Conservation (phyloP, 2,329 filamentous ascomycete species). For the Rosellinia necatrix region DNA sequence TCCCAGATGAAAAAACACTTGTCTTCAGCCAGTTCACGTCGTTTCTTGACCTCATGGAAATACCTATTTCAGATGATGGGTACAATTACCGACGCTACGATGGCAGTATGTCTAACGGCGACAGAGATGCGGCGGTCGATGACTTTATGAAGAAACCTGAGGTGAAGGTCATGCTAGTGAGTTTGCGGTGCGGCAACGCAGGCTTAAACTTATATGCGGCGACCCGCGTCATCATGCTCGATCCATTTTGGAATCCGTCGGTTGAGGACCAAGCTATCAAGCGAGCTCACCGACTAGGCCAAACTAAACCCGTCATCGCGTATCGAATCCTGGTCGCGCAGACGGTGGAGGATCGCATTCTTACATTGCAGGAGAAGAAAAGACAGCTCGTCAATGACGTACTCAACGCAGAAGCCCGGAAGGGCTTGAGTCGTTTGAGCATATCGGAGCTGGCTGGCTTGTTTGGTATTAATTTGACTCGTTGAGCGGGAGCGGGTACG, state of each 20-base stretch:
- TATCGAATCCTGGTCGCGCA: constrained; percentile 68
- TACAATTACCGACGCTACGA: constrained; percentile 41
- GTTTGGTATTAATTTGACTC: constrained; percentile 25
- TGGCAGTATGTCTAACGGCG: constrained; percentile 35
- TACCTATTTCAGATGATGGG: constrained; percentile 36
- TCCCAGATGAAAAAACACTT: constrained; percentile 39
- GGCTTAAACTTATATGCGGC: constrained; percentile 74
- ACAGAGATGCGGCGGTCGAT: constrained; percentile 35
- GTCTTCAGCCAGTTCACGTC: constrained; percentile 44
- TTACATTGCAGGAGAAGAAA: constrained; percentile 71
- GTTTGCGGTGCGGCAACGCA: constrained; percentile 75
- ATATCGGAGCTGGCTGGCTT: constrained; percentile 21
- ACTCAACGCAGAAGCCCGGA: constrained; percentile 27
- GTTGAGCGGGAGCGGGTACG: neutral
- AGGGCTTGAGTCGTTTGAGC: constrained; percentile 19
- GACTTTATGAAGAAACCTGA: constrained; percentile 36
- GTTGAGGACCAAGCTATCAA: constrained; percentile 79
- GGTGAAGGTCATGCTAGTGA: constrained; percentile 66
- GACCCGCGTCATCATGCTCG: constrained; percentile 73
- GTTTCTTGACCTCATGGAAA: constrained; percentile 42
- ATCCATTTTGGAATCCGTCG: constrained; percentile 80
- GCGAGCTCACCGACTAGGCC: constrained; percentile 77
- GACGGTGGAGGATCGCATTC: constrained; percentile 76
- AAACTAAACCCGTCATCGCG: constrained; percentile 65
- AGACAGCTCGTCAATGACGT: constrained; percentile 58